Conservation (phyloP, 805 yeast species). For the Nakazawaea molendinolei region DNA sequence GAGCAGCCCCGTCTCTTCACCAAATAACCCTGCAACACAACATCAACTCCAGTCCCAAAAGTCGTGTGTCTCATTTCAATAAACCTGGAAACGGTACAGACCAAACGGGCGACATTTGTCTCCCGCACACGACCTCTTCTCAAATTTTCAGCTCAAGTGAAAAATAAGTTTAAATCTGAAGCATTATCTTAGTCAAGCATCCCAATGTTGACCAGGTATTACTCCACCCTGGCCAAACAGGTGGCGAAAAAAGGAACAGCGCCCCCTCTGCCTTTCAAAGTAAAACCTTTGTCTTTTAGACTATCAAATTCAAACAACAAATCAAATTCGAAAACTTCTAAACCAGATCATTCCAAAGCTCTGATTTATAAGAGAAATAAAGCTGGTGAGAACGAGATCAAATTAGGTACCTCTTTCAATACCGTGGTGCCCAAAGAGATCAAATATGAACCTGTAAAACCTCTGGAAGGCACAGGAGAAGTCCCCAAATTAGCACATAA, state of each 20-base stretch:
- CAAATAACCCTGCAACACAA: too few relatives aligned
- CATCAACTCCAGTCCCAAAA: too few relatives aligned
- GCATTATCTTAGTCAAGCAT: not conserved
- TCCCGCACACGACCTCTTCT: too few relatives aligned
- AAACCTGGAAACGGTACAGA: too few relatives aligned
- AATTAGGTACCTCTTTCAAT: constrained; percentile 1
- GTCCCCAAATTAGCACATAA: constrained; percentile 59
- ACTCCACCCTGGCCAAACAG: not conserved
- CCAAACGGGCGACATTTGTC: too few relatives aligned
- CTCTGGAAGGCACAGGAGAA: too few relatives aligned
- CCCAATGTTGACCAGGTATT: not conserved
- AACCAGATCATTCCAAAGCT: not conserved
- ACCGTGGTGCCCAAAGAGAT: not conserved
- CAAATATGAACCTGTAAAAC: constrained; percentile 1
- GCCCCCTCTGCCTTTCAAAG: not conserved
- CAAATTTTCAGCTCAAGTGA: too few relatives aligned
- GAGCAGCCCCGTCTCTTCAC: too few relatives aligned
- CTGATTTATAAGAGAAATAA: not conserved
- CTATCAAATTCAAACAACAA: not conserved
- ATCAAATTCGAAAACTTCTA: not conserved
- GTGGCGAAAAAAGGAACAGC: not conserved
- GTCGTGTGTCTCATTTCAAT: too few relatives aligned
- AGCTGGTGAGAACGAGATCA: constrained; percentile 1
- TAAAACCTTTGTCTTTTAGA: not conserved
- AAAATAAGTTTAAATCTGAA: too few relatives aligned